These are phyloP conservation scores for Sporobolomyces roseus DNA, from an alignment of 768 basidiomycete species.

Conservation along the genomic window DNA sequence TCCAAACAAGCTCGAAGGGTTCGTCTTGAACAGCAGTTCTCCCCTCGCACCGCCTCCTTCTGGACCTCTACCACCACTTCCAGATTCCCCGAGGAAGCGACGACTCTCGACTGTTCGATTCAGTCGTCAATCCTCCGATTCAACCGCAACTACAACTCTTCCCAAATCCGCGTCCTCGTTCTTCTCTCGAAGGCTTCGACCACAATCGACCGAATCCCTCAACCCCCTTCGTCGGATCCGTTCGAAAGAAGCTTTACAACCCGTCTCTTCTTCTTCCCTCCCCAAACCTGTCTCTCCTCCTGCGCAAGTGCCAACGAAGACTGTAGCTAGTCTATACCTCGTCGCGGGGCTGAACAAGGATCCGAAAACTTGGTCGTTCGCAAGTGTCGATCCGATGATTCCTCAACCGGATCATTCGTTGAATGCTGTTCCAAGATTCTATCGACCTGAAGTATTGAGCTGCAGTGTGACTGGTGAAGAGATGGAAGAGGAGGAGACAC, in stretches of 20 bases:
- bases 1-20: neutral
- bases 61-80: neutral
- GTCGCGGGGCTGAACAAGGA: conserved; percentile 72
- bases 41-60: conserved; percentile 6
- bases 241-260: neutral
- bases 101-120: neutral
- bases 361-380: conserved; percentile 82
- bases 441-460: conserved; percentile 74
- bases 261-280: conserved; percentile 4
- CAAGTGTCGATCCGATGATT: conserved; percentile 44
- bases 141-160: too few species aligned
- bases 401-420: conserved; percentile 59
- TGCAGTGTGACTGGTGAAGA: conserved; percentile 56
- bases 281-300: neutral
- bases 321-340: conserved; percentile 47
- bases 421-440: too few species aligned
- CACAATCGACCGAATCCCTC: neutral
- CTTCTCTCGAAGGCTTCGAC: neutral
- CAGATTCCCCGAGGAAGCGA: neutral
- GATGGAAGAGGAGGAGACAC: too few species aligned
- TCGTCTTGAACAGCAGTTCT: too few species aligned
- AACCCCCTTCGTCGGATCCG: neutral
- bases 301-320: conserved; percentile 1
- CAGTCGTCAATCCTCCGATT: too few species aligned
- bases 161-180: neutral